Evolutionary conservation across 495 filamentous ascomycete genomes (phyloP), one percentile per base, ranked within the genome.

Genomic region (Xylaria longipes): DNA sequence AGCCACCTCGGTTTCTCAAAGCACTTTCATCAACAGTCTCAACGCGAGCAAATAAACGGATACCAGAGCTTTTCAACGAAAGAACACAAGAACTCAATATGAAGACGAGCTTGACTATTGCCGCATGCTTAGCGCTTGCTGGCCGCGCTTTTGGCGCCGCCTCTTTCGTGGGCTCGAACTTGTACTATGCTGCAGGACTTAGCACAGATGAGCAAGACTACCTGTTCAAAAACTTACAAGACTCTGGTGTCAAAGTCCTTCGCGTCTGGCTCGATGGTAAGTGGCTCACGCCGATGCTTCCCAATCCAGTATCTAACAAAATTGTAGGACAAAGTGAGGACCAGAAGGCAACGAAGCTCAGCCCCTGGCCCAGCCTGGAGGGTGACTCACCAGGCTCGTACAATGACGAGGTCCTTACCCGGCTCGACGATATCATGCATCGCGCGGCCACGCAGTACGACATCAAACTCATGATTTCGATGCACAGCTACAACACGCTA

Each of bases 211-310:
- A 64, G 37, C 61, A 64, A 64, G 61, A 64, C 61, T 64, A 64
- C 31, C 37, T 64, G 4, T 64, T 64, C 61, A 41, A 41, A 20
- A 64, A 45, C 61, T 37, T 72, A 5, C 39, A 72, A 58, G 63
- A 39, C 17, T 35, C 70, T 15, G 43, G 62, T 2, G 52, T 72
- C n/a, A 67, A 69, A 35, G 70, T 72, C 22, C 70, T 72, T 68
- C 70, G 70, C 41, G 70, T 72, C 29, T 72, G 65, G 70, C 70
- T 72, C 52, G 65, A 72, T 22, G 65, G 65, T 37, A 20, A 48
- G 27, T 25, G 20, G 8, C 29, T 48, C 29, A 35, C 22, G 56
- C 56, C 56, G 15, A n/a, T 9, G n/a, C 29, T n/a, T 33, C 17
- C n/a, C 22, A 58, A 35, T 58, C 2, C 31, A 20, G n/a, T 8